Conservation (phyloP, 768 basidiomycete genomes). For the Tulasnella sp. region DNA sequence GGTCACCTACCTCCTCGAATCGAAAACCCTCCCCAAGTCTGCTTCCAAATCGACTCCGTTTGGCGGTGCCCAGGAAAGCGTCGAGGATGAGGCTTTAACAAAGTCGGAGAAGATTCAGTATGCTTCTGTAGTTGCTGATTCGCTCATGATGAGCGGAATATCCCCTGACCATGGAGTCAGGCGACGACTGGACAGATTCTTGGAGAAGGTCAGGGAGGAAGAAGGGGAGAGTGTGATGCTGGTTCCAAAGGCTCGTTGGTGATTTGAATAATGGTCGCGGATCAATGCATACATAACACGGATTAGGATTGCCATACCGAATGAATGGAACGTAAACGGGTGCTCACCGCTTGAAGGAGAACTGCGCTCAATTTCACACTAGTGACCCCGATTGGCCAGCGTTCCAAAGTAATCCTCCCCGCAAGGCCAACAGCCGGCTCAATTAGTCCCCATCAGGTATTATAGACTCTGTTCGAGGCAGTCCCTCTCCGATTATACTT, state of each 20-base stretch:
- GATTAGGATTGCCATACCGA: neutral
- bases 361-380: neutral
- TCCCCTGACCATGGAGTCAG: slow-evolving; percentile 22
- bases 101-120: neutral
- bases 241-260: slow-evolving; percentile 2
- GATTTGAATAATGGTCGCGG: neutral
- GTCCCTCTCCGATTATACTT: too few species aligned
- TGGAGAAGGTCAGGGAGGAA: slow-evolving; percentile 8
- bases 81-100: slow-evolving; percentile 5
- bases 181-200: slow-evolving; percentile 25
- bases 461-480: too few species aligned
- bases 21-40: neutral
- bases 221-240: neutral
- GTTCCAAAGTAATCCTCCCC: too few species aligned
- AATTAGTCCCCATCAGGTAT: too few species aligned
- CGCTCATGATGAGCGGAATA: slow-evolving; percentile 24
- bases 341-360: too few species aligned
- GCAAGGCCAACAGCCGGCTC: too few species aligned
- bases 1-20: neutral
- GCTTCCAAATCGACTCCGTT: neutral
- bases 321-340: neutral
- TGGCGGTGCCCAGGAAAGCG: neutral
- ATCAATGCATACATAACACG: neutral
- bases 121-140: slow-evolving; percentile 13
- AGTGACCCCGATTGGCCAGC: too few species aligned